Percentiles rank a stretch among this genome's conserved stretches.
phyloP scores from a whole-genome alignment of 2,329 filamentous ascomycete species.

The Didymella lethalis region DNA sequence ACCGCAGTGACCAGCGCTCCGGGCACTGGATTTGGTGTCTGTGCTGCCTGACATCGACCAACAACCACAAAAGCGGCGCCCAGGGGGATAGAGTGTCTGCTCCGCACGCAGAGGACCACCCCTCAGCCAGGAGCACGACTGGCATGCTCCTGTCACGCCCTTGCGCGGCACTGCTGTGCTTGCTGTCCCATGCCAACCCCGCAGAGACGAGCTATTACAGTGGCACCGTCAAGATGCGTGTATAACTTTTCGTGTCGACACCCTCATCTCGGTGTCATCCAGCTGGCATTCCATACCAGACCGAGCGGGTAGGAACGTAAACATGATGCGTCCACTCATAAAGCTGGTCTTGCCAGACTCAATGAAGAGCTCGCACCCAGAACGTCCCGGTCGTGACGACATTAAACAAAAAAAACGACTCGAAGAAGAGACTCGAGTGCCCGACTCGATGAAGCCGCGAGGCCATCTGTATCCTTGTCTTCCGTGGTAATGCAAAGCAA shows the following conservation, averaged over 20 bases:
- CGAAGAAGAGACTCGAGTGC: slow-evolving; percentile 47
- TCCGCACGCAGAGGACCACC: slow-evolving; percentile 51
- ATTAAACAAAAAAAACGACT: slow-evolving; percentile 48
- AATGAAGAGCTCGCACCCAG: slow-evolving; percentile 47
- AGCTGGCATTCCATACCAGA: slow-evolving; percentile 52
- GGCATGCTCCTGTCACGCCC: slow-evolving; percentile 43
- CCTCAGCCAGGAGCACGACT: slow-evolving; percentile 42
- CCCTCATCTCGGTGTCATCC: slow-evolving; percentile 41
- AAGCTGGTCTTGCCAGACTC: slow-evolving; percentile 47
- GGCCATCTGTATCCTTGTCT: slow-evolving; percentile 51
- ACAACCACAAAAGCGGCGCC: neutral
- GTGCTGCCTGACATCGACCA: slow-evolving; percentile 1
- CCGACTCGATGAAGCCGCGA: slow-evolving; percentile 54
- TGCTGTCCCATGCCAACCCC: slow-evolving; percentile 4
- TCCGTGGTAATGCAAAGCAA: slow-evolving; percentile 53
- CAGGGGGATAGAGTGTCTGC: slow-evolving; percentile 36
- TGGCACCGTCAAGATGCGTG: slow-evolving; percentile 50
- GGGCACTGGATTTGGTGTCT: slow-evolving; percentile 17
- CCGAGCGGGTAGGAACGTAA: slow-evolving; percentile 38
- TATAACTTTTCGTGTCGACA: slow-evolving; percentile 51
- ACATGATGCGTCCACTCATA: slow-evolving; percentile 46
- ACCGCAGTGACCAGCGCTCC: slow-evolving; percentile 13
- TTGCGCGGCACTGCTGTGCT: slow-evolving; percentile 14
- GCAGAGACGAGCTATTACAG: slow-evolving; percentile 46
- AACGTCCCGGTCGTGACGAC: slow-evolving; percentile 42